These are phyloP conservation scores for Cercospora sp. DNA, from an alignment of 2,329 filamentous ascomycete species.

Conservation along the genomic window DNA sequence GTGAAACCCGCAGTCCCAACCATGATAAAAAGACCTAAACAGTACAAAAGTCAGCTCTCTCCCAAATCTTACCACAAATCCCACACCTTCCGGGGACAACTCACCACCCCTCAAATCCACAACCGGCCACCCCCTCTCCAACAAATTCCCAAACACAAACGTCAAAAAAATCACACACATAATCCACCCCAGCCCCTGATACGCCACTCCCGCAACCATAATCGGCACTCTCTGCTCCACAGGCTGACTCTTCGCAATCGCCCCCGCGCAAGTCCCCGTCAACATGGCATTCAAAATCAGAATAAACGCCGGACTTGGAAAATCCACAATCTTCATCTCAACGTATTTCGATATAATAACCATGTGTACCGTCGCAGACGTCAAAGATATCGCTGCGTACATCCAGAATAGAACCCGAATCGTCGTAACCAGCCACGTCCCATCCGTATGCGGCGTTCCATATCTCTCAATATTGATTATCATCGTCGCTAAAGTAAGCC, in stretches of 20 bases:
- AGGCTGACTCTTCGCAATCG: conserved; percentile 34
- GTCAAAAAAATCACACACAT: conserved; percentile 44
- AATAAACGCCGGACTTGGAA: conserved; percentile 24
- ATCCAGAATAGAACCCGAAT: conserved; percentile 51
- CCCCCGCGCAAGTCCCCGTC: conserved; percentile 26
- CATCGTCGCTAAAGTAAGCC: conserved; percentile 67
- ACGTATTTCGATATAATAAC: conserved; percentile 15
- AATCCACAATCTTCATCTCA: conserved; percentile 18
- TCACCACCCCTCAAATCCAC: conserved; percentile 41
- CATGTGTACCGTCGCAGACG: conserved; percentile 19
- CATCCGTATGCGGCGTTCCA: conserved; percentile 52
- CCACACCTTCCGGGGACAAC: background rate
- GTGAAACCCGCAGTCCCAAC: conserved; percentile 46
- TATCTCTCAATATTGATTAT: conserved; percentile 68
- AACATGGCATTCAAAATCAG: conserved; percentile 28
- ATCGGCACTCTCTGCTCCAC: conserved; percentile 42
- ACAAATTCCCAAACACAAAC: conserved; percentile 44
- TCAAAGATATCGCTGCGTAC: conserved; percentile 47
- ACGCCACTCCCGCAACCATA: conserved; percentile 46
- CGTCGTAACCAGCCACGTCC: too few relatives aligned
- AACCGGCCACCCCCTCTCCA: conserved; percentile 47
- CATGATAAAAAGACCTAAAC: conserved; percentile 50
- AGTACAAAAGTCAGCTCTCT: background rate
- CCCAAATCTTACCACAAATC: background rate
- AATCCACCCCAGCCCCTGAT: conserved; percentile 50